phyloP scores from a whole-genome alignment of 257 asterid genomes.

The Jaltomata sinuosa region DNA sequence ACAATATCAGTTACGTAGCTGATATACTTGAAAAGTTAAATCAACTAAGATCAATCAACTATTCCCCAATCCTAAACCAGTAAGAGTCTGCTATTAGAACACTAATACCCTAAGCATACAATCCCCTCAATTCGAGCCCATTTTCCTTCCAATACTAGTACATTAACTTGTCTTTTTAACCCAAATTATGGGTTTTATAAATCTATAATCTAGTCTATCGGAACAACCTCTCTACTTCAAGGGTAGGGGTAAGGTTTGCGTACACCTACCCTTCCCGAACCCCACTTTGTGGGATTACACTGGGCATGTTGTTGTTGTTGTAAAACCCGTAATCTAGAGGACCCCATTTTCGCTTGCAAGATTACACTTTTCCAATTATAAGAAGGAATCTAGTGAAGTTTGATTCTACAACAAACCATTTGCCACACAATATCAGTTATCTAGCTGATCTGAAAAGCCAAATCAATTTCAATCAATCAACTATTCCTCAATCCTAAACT shows the following conservation, averaged over 20 bases:
- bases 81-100: background rate
- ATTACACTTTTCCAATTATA: too few species aligned
- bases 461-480: background rate
- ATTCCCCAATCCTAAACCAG: background rate
- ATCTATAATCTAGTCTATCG: too few species aligned
- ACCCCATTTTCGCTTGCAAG: too few species aligned
- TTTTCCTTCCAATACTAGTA: background rate
- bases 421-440: background rate
- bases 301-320: too few species aligned
- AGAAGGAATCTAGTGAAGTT: background rate
- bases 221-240: too few species aligned
- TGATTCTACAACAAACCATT: background rate
- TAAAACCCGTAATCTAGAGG: too few species aligned
- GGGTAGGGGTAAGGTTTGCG: too few species aligned
- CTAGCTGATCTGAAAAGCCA: background rate
- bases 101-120: background rate
- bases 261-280: too few species aligned
- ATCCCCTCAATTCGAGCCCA: background rate
- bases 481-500: background rate
- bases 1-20: background rate
- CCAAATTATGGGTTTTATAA: background rate
- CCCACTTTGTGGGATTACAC: too few species aligned
- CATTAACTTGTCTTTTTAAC: background rate
- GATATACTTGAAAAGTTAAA: background rate
- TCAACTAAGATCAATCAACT: background rate